Evolutionary conservation across 2,329 filamentous ascomycete genomes (phyloP), one percentile per base, ranked within the genome.

Genomic region (Neonectria coccinea): DNA sequence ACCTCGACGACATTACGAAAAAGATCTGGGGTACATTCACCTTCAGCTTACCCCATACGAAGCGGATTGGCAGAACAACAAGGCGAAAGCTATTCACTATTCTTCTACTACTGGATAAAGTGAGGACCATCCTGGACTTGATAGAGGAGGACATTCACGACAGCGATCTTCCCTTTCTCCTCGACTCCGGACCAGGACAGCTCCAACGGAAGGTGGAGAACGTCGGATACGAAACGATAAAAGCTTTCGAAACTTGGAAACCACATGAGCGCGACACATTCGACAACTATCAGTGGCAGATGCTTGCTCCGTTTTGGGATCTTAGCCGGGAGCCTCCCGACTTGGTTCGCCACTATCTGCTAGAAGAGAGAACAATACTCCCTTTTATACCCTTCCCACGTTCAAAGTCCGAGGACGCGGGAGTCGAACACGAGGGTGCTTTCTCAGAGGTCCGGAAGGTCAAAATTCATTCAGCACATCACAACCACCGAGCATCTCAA

Each of bases 401-500:
- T 7, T 3, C 31, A 47, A 3, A n/a, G 10, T 6, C 12, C 3
- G 14, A 56, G 2, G 16, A 18, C 4, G n/a, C 27, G n/a, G 14
- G 1, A 6, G 29, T 7, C 9, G 44, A 33, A 9, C n/a, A 47
- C n/a, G 11, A 4, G 7, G 41, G 54, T 25, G 54, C 27, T 5
- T 56, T 36, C 18, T 25, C 22, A 2, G 42, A 45, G 5, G 42
- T 56, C 2, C 54, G 42, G 6, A 47, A 56, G 25, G 54, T 56
- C 3, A 27, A 47, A 2, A 48, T 56, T 48, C 54, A 56, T 10
- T 18, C 41, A 25, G 54, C 41, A 47, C 54, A 56, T 20, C 42
- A 48, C 41, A 47, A 36, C 42, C 2, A 16, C 31, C 22, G 14
- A 2, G 16, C 14, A 12, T 12, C 12, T 31, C 8, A 9, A n/a